Conservation (phyloP, 768 basidiomycete genomes). For the Arthromyces matolae region DNA sequence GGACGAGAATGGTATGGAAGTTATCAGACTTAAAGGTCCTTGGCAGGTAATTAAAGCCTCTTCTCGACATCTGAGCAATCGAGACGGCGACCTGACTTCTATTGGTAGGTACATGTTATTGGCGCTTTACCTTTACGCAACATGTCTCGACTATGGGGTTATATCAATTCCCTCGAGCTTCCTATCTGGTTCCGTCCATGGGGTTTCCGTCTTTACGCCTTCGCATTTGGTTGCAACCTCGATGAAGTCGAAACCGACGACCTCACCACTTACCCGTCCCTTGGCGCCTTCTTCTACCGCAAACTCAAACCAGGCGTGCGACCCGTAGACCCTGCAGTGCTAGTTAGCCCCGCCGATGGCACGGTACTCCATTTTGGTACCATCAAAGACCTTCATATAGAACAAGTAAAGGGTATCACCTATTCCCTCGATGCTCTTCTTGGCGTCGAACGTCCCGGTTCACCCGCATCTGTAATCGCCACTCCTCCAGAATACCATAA, state of each 20-base stretch:
- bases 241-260: constrained; percentile 83
- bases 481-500: constrained; percentile 37
- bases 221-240: constrained; percentile 90
- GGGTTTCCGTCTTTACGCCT: constrained; percentile 82
- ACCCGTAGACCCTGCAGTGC: constrained; percentile 69
- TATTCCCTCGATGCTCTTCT: constrained; percentile 94
- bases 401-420: constrained; percentile 97
- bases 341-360: constrained; percentile 95
- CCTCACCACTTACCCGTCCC: constrained; percentile 71
- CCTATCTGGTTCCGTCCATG: constrained; percentile 95
- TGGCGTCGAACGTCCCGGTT: constrained; percentile 61
- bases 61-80: no score
- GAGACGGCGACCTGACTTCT: no score
- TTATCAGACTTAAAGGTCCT: constrained; percentile 80
- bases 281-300: constrained; percentile 97
- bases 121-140: constrained; percentile 93
- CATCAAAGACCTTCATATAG: constrained; percentile 74
- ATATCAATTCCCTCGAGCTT: constrained; percentile 87
- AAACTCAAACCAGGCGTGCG: constrained; percentile 77
- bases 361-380: constrained; percentile 88
- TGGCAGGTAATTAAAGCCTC: constrained; percentile 83
- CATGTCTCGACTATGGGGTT: constrained; percentile 96
- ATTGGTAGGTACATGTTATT: constrained; percentile 93
- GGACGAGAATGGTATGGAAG: constrained; percentile 79
- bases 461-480: constrained; percentile 38